phyloP scores from a whole-genome alignment of 2,329 filamentous ascomycete genomes.

The Dryadomyces quercus-mongolicae region DNA sequence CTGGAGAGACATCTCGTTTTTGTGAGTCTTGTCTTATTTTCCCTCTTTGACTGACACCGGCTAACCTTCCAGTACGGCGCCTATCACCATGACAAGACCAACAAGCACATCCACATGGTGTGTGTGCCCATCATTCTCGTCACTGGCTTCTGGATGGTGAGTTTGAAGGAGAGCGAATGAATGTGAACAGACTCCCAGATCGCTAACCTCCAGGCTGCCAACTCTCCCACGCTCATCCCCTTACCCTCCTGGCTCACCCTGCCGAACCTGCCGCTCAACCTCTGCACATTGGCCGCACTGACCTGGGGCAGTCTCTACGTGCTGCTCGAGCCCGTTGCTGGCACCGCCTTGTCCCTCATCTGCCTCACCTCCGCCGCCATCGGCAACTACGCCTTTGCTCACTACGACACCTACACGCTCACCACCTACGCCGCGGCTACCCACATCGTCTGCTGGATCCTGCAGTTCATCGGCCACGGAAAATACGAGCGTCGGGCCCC shows the following conservation, averaged over 20 bases:
- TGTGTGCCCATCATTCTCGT: conserved; percentile 68
- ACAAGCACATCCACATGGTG: conserved; percentile 66
- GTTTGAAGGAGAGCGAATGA: too few species aligned
- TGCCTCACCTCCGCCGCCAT: conserved; percentile 65
- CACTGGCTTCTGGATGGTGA: conserved; percentile 59
- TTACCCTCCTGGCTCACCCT: conserved; percentile 55
- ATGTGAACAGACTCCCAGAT: too few species aligned
- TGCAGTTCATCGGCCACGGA: conserved; percentile 87
- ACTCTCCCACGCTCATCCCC: conserved; percentile 49
- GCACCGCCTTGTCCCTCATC: conserved; percentile 61
- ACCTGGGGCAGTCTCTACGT: conserved; percentile 73
- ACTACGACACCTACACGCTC: conserved; percentile 37
- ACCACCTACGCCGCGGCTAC: conserved; percentile 43
- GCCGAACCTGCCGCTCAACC: conserved; percentile 54
- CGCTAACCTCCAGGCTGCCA: conserved; percentile 38
- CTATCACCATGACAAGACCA: conserved; percentile 69
- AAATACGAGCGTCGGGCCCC: conserved; percentile 80
- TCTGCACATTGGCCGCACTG: conserved; percentile 51
- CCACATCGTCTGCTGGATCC: conserved; percentile 68
- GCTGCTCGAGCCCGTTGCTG: conserved; percentile 87
- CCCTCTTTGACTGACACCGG: background rate
- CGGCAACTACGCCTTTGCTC: conserved; percentile 60
- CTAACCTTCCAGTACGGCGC: conserved; percentile 58
- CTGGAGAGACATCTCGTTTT: conserved; percentile 74
- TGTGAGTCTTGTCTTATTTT: conserved; percentile 39